A percentile compares a stretch with the other conserved stretches of the same genome.
phyloP scores from a whole-genome alignment of 208 protist species.

The Leptomonas seymouri region DNA sequence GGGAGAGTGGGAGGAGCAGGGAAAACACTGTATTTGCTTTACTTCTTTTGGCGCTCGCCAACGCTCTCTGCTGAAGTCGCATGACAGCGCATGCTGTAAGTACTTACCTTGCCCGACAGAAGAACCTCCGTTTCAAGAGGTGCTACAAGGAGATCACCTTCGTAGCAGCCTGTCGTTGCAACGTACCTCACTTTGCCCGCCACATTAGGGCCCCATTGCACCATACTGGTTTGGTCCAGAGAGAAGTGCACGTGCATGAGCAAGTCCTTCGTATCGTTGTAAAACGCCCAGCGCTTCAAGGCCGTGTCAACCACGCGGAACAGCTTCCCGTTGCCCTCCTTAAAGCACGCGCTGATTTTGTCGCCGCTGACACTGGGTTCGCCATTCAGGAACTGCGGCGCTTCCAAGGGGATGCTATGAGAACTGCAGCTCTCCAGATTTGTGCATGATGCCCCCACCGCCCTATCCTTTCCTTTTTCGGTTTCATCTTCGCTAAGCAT shows the following conservation, averaged over 20 bases:
- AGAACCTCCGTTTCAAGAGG: constrained; percentile 35
- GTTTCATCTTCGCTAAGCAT: background rate
- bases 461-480: background rate
- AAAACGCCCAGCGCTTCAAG: constrained; percentile 50
- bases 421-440: background rate
- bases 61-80: constrained; percentile 3
- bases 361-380: constrained; percentile 22
- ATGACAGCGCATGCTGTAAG: constrained; percentile 31
- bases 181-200: constrained; percentile 14
- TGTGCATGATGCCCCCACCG: background rate
- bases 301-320: constrained; percentile 57
- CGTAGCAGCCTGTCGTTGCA: constrained; percentile 16
- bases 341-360: constrained; percentile 27
- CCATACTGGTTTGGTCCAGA: constrained; percentile 12
- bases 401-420: background rate
- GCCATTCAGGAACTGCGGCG: constrained; percentile 32
- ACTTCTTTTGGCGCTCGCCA: background rate
- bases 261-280: constrained; percentile 60
- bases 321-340: constrained; percentile 46
- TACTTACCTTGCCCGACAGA: constrained; percentile 25
- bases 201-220: constrained; percentile 22
- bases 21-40: background rate
- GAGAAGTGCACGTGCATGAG: constrained; percentile 42
- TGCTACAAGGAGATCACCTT: constrained; percentile 26
- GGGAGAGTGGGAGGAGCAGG: background rate